Evolutionary conservation across 495 filamentous ascomycete genomes (phyloP), one percentile per base, ranked within the genome.

Genomic region (Coniosporium apollinis): DNA sequence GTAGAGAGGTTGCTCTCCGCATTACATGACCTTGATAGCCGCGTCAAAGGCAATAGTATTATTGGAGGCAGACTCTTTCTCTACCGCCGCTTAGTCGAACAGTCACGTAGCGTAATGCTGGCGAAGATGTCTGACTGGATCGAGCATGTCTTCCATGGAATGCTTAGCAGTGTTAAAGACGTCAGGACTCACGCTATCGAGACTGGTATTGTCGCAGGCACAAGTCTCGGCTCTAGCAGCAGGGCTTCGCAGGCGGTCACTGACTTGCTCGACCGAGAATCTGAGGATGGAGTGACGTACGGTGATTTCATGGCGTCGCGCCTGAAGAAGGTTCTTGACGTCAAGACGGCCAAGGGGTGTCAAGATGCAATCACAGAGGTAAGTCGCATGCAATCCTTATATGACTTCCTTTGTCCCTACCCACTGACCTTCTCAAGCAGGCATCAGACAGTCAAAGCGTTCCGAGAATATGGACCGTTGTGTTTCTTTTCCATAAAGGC

Each of bases 391-490:
- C n/a, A n/a, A n/a, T n/a, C n/a, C n/a, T n/a, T n/a, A n/a, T n/a
- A n/a, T n/a, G n/a, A n/a, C n/a, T n/a, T n/a, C n/a, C n/a, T n/a
- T n/a, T n/a, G n/a, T n/a, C n/a, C n/a, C n/a, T n/a, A n/a, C n/a
- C n/a, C n/a, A n/a, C n/a, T n/a, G n/a, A n/a, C n/a, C n/a, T n/a
- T n/a, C n/a, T n/a, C n/a, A n/a, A n/a, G n/a, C n/a, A n/a, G n/a
- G n/a, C n/a, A n/a, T n/a, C n/a, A n/a, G n/a, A n/a, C n/a, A n/a
- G n/a, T n/a, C n/a, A n/a, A n/a, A n/a, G 72, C 38, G 82, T 89
- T n/a, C 84, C 89, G 4, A 75, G 82, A 36, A 79, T 94, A 20
- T 97, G 87, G 87, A 80, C 75, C 32, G 65, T 80, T 15, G 63
- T 89, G 3, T 64, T 87, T 6, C 64, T 94, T 3, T 69, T 94